Conservation (phyloP, 257 asterid genomes). For the Mentha longifolia region DNA sequence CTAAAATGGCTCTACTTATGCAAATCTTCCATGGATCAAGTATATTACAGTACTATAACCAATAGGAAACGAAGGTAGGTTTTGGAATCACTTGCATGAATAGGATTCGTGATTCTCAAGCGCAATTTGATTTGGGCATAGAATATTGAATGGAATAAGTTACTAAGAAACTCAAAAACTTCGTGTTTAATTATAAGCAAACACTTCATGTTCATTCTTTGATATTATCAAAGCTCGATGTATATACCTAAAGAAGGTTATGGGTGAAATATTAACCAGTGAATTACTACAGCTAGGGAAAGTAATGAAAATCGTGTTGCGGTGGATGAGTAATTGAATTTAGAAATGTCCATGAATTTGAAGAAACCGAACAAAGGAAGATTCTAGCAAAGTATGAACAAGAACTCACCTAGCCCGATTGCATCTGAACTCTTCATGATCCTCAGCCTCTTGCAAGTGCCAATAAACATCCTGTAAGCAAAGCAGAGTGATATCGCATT, state of each 20-base stretch:
- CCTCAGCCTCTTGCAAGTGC: slow-evolving; percentile 40
- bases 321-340: slow-evolving; percentile 1
- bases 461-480: slow-evolving; percentile 35
- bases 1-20: neutral
- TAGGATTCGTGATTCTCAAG: neutral
- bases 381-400: neutral
- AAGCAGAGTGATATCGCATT: neutral
- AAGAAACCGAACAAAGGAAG: neutral
- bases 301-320: neutral
- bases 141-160: neutral
- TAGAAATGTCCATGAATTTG: slow-evolving; percentile 2
- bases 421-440: slow-evolving; percentile 42
- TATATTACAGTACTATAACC: no score
- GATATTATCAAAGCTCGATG: neutral
- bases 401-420: slow-evolving; percentile 35
- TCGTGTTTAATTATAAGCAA: neutral
- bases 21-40: neutral
- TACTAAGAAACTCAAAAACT: neutral
- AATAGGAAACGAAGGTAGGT: neutral
- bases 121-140: neutral
- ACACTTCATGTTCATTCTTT: neutral
- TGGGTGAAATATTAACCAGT: neutral
- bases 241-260: neutral
- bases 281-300: neutral
- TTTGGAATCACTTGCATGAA: neutral